Evolutionary conservation across 768 basidiomycete species (phyloP), one percentile per base, ranked within the genome.

Genomic region (Vararia minispora): DNA sequence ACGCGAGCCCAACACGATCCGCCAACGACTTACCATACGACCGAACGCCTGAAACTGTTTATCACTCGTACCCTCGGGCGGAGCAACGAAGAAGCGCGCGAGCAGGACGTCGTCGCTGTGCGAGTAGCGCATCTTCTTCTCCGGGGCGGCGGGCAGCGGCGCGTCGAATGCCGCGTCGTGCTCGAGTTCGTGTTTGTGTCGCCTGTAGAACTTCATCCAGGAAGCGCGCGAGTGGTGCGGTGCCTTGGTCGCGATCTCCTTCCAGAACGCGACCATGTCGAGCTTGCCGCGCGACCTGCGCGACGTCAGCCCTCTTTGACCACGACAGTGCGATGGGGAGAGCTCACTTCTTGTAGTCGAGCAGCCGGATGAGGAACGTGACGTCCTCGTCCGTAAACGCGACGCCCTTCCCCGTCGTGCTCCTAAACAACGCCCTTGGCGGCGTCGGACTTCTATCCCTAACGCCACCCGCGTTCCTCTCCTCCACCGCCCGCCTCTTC

Each of bases 201-300:
- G 66, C 12, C 87, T 71, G 74, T 85, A 90, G 58, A 78, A 90
- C 58, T 90, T 90, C 84, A 90, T 87, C 87, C 87, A 90, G 5
- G 87, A 90, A 33, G 87, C 87, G 26, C 85, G 77, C 18, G 87
- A 89, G 52, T 90, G 87, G 58, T 90, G 87, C 0, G 87, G 87
- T 0, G 86, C 86, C 81, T 76, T 82, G 11, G 57, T 51, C 2
- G 80, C 80, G 6, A 84, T 75, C 27, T 84, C 82, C 52, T 80
- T 83, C 80, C 80, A 84, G 44, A 84, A 84, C 0, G 71, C 63
- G 18, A 81, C 79, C 81, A 83, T 84, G 52, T 84, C 74, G 26
- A 75, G 58, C 46, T 68, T 70, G 32, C 73, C 75, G 45, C 74
- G 73, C 5, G 70, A 65, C 57, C 68, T 76, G 46, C 37, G 46